phyloP scores from a whole-genome alignment of 345 rosid genomes.

The Nasturtium officinale region DNA sequence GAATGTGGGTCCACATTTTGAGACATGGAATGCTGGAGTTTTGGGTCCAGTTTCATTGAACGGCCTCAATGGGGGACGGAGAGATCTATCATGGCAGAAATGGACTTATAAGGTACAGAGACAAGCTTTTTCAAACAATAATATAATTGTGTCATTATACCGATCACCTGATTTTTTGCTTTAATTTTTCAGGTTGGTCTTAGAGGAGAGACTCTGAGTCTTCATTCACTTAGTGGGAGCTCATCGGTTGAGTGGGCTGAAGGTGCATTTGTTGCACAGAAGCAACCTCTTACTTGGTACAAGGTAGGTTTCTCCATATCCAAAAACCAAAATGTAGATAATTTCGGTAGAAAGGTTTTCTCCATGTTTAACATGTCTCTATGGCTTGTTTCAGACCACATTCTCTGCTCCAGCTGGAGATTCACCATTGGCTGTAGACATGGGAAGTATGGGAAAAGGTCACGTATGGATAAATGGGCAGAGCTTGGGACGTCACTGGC shows the following conservation, averaged over 20 bases:
- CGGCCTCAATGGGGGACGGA: constrained; percentile 77
- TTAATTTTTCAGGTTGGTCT: constrained; percentile 72
- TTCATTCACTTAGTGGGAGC: constrained; percentile 87
- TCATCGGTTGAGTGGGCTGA: constrained; percentile 88
- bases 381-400: constrained; percentile 57
- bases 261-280: constrained; percentile 73
- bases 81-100: constrained; percentile 95
- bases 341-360: neutral
- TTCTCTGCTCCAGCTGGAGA: constrained; percentile 89
- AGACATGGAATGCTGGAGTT: constrained; percentile 96
- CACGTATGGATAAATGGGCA: constrained; percentile 96
- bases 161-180: neutral
- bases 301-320: constrained; percentile 54
- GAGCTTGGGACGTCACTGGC: constrained; percentile 90
- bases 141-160: neutral
- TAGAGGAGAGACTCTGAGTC: constrained; percentile 85
- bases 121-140: neutral
- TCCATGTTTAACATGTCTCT: constrained; percentile 8
- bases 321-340: constrained; percentile 4
- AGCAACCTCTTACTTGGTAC: constrained; percentile 93
- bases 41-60: constrained; percentile 85
- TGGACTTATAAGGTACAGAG: constrained; percentile 86
- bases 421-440: constrained; percentile 84
- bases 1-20: constrained; percentile 99
- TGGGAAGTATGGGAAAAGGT: constrained; percentile 98